A percentile compares a stretch with the other conserved stretches of the same genome.
These are phyloP conservation scores for Sugiyamaella neomexicana DNA, from an alignment of 1,139 yeast genomes.

Conservation along the genomic window DNA sequence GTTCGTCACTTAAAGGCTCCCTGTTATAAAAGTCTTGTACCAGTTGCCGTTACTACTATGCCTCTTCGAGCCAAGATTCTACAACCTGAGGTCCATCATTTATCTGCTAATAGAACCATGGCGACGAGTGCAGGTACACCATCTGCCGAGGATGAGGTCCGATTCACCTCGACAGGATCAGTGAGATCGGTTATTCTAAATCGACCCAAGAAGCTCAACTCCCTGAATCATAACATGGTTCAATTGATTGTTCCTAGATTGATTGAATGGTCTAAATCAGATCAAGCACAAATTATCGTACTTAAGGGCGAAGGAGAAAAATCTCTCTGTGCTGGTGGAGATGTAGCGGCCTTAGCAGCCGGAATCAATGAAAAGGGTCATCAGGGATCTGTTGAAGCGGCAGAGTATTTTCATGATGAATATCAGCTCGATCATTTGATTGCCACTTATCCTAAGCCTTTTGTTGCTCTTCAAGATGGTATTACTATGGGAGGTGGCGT, in stretches of 20 bases:
- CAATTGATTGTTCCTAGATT: slow-evolving; percentile 70
- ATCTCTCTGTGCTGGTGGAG: slow-evolving; percentile 77
- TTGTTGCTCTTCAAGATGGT: slow-evolving; percentile 83
- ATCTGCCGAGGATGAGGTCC: slow-evolving; percentile 50
- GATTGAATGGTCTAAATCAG: slow-evolving; percentile 71
- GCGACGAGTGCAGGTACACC: slow-evolving; percentile 22
- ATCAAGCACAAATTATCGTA: slow-evolving; percentile 62
- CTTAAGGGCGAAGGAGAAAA: slow-evolving; percentile 62
- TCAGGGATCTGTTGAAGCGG: slow-evolving; percentile 44
- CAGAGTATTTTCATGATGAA: slow-evolving; percentile 74
- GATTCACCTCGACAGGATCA: slow-evolving; percentile 60
- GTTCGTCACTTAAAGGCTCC: slow-evolving; percentile 9
- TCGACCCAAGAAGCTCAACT: slow-evolving; percentile 81
- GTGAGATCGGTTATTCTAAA: slow-evolving; percentile 78
- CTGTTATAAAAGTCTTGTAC: background rate
- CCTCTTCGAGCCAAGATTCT: slow-evolving; percentile 38
- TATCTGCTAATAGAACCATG: slow-evolving; percentile 17
- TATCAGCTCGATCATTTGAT: slow-evolving; percentile 78
- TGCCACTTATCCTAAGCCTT: slow-evolving; percentile 81
- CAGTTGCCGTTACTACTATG: slow-evolving; percentile 25
- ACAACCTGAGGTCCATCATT: slow-evolving; percentile 18
- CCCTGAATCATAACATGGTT: slow-evolving; percentile 79
- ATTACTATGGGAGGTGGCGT: slow-evolving; percentile 99
- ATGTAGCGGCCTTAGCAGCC: slow-evolving; percentile 69
- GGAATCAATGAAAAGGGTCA: slow-evolving; percentile 50